Evolutionary conservation across 345 rosid genomes (phyloP).

Genomic region (Salix exigua): DNA sequence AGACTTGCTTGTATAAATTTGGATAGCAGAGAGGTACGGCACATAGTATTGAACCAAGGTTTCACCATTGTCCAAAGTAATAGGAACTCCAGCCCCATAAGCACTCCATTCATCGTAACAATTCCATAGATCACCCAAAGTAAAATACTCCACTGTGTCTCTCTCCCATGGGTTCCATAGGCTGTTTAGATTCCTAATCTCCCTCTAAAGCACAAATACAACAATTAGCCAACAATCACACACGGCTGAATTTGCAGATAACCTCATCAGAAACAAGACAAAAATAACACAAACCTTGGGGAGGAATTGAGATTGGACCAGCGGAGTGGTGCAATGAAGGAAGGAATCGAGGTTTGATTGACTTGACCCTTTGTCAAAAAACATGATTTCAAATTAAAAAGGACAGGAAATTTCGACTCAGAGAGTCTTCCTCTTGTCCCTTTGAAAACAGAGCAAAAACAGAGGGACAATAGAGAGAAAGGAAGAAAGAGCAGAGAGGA

Average conservation of each 20-base stretch:
- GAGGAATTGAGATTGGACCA: slow-evolving; percentile 70
- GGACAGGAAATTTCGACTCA: neutral
- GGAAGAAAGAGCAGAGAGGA: slow-evolving; percentile 19
- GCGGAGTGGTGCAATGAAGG: slow-evolving; percentile 78
- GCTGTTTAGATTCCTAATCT: slow-evolving; percentile 74
- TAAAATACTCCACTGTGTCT: slow-evolving; percentile 80
- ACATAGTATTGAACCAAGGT: slow-evolving; percentile 92
- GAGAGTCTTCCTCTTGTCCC: slow-evolving; percentile 22
- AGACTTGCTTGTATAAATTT: slow-evolving; percentile 80
- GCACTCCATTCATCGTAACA: slow-evolving; percentile 99
- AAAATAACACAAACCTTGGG: slow-evolving; percentile 56
- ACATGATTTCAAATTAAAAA: slow-evolving; percentile 42
- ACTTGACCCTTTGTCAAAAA: slow-evolving; percentile 52
- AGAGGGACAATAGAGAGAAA: slow-evolving; percentile 10
- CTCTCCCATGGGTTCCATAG: slow-evolving; percentile 95
- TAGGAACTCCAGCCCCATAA: slow-evolving; percentile 97
- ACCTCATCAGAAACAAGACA: neutral
- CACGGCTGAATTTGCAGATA: neutral
- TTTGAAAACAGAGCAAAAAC: slow-evolving; percentile 20
- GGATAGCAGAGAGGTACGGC: slow-evolving; percentile 95
- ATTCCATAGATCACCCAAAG: slow-evolving; percentile 78
- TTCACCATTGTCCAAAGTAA: slow-evolving; percentile 57
- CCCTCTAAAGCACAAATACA: slow-evolving; percentile 44
- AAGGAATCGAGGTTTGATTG: slow-evolving; percentile 82
- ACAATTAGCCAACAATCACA: neutral